Evolutionary conservation across 2,329 filamentous ascomycete species (phyloP), one percentile per base, ranked within the genome.

Genomic region (Diaporthe destruens): DNA sequence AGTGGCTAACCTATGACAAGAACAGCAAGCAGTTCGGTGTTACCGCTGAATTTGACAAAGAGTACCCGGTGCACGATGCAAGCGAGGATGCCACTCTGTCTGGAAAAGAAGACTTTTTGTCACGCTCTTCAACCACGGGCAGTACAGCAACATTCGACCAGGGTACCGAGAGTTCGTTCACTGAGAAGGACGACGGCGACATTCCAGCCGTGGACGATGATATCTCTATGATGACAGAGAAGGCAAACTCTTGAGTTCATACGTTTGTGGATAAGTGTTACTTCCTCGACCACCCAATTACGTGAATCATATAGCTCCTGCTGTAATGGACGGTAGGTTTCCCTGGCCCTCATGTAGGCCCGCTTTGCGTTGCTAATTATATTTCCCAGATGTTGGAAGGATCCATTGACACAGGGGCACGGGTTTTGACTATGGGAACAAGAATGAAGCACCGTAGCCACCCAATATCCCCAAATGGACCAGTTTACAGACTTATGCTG

Each of bases 1-100:
- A 82, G 32, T 88, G 86, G 83, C 77, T 90, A 0, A 75, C 76
- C 0, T 90, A 88, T 76, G 80, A 89, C 65, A 72, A 78, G 0
- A 54, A 72, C 0, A 56, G 74, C 0, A 80, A 82, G 6, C 75
- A 74, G 0, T 90, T 90, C 69, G 77, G 80, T 0, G 84, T 86
- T 0, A 73, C 77, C 0, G 61, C 78, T 0, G 76, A 81, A 12
- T 87, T 82, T 53, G 82, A 86, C 12, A 76, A 61, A 12, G 59
- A 71, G 18, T 47, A 53, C n/a, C 20, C 36, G 23, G 49, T 57
- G 16, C 49, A 63, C n/a, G 56, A 49, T 18, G 34, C 36, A 29
- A 59, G 44, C 25, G 71, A 72, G 34, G 56, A 29, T 23, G 29
- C 54, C 20, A 65, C 56, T 6, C 6, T 70, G 11, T 39, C 14